Base-by-base conservation (phyloP, 2,329 filamentous ascomycete genomes). In the Ampelomyces quisqualis region DNA sequence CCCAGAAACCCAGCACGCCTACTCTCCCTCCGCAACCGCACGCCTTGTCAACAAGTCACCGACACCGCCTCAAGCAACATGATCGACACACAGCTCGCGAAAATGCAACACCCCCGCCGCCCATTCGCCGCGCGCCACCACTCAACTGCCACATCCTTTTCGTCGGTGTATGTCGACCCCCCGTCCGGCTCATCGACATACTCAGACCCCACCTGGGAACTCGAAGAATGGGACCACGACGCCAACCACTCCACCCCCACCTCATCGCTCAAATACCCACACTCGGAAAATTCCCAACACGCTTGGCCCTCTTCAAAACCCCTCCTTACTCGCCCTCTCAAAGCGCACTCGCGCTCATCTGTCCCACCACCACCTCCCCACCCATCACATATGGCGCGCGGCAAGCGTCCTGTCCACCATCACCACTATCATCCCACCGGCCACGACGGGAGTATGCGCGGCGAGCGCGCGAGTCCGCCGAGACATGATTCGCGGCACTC, bases 71-170 rank as follows among this genome's bases (percentile, higher is more conserved):
- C 52, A 0, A 58, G 53, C 39, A 49, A 49, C 11, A 44, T 58
- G 22, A 39, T 58, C 22, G 61, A 65, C 33, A 47, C 50, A 1
- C 65, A 68, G 33, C 49, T 68, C 20, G 58, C 62, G 23, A 68
- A 68, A 50, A 68, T 68, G 64, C 57, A 60, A 17, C 64, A 68
- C 37, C 65, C 65, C 3, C 29, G 26, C 10, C 53, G 58, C 7
- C 59, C 60, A 1, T 48, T 55, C 7, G 51, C 53, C 5, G 42
- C 52, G 1, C 46, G 48, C 7, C 52, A 59, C 11, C 40, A 49
- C 33, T 65, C 62, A 1, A 51, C 49, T 3, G 49, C 54, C 2
- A 63, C 64, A 2, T 64, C 60, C 1, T 67, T 67, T 47, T 65
- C 63, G 1, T 62, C 55, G 1, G 40, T 67, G 2, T 63, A 65